Evolutionary conservation across 139 green algal species (phyloP), one percentile per base, ranked within the genome.

Genomic region (Chlamydomonas sp.): DNA sequence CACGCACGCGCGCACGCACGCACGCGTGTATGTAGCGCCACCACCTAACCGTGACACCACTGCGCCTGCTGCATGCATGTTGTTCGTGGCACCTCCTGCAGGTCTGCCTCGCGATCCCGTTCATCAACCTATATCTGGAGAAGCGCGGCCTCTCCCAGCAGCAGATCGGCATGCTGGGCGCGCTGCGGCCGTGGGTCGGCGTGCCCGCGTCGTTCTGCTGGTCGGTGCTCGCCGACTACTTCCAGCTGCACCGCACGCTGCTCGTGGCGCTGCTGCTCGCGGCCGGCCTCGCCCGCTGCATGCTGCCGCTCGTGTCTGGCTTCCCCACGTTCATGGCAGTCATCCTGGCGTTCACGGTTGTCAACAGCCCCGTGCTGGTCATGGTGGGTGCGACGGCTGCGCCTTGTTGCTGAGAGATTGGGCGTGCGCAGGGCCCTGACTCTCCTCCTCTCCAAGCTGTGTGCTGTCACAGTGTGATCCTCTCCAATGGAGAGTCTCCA

Each of bases 141-240:
- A 36, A 30, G 24, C 22, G 16, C 22, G 54, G 54, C 54, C 54
- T 64, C 54, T 36, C 54, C 54, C 8, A 64, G 54, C 54, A 64
- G 54, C 54, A 64, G 26, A 64, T 64, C 54, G 35, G 31, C 28
- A 8, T 70, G 59, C 37, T 70, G 6, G 43, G 60, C 3, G 70
- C 59, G n/a, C 34, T 64, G 58, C 59, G 47, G 33, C 76, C 71
- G 8, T 81, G 76, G 76, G 36, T 74, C 2, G 70, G 57, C 31
- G 78, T 77, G 28, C 54, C 72, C 4, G 63, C 77, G 3, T 76
- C 67, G 0, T 79, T 77, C 39, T 33, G 76, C 3, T 85, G 80
- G 80, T 67, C 50, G 2, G 70, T 57, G 24, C 16, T 76, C 6
- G 82, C 83, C 24, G 83, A 89, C 73, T 74, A 73, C 36, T 58